Percentiles rank a stretch among this genome's conserved stretches.
Conservation (phyloP, 345 rosid genomes). For the Gossypium rotundifolium region DNA sequence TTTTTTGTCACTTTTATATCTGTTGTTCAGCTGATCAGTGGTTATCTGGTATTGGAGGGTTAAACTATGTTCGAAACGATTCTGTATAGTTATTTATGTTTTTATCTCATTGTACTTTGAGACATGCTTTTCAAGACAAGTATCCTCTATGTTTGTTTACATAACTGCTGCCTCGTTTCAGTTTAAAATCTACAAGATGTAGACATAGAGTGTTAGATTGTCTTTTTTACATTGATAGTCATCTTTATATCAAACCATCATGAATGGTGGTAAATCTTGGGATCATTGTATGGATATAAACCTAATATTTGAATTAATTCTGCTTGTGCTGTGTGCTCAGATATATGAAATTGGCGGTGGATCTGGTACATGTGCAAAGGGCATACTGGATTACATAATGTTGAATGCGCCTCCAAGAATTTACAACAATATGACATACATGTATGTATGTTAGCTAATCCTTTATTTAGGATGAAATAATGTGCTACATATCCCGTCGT, state of each 20-base stretch:
- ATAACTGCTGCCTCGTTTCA: background rate
- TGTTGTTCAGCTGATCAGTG: background rate
- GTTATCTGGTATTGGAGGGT: background rate
- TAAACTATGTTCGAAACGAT: background rate
- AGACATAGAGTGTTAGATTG: background rate
- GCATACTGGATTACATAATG: conserved; percentile 93
- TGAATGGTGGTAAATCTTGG: background rate
- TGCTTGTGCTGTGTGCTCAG: conserved; percentile 39
- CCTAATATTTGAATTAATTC: conserved; percentile 8
- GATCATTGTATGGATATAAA: conserved; percentile 1
- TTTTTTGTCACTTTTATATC: background rate
- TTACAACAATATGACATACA: conserved; percentile 83
- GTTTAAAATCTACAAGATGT: background rate
- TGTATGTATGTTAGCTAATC: conserved; percentile 41
- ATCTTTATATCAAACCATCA: background rate
- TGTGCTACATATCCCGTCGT: background rate
- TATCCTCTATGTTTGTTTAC: background rate
- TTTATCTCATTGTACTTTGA: background rate
- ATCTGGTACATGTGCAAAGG: conserved; percentile 93
- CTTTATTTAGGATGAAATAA: conserved; percentile 2
- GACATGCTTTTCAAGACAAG: background rate
- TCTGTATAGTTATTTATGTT: background rate
- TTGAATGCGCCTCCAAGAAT: conserved; percentile 88
- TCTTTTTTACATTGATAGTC: background rate
- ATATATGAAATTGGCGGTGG: conserved; percentile 98